Evolutionary conservation across 139 green algal species (phyloP), one percentile per base, ranked within the genome.

Genomic region (Chlamydomonas sp.): DNA sequence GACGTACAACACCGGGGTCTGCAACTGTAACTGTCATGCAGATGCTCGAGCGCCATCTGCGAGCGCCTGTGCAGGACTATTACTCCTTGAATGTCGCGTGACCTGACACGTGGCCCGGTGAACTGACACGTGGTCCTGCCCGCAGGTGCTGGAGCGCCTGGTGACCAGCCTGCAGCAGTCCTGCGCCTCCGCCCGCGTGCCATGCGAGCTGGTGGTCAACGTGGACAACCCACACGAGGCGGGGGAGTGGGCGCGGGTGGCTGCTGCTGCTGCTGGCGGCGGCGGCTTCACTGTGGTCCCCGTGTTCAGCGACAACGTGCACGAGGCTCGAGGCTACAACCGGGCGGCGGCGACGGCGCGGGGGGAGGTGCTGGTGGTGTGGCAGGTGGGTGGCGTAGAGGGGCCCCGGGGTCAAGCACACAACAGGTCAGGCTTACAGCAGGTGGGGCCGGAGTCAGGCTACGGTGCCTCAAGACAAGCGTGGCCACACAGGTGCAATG

Each of bases 321-420:
- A 91, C 61, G 88, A 91, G 67, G 18, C 77, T 2, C 77, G 88
- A 1, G 88, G 78, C 18, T 91, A 91, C 84, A 91, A 91, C 88
- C 78, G 88, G 18, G 83, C 86, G 8, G 83, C 88, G 6, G 18
- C n/a, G n/a, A 61, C 66, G 78, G 88, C 78, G 2, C 64, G 71
- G 6, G 88, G 88, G 0, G 15, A 62, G 16, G 76, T 85, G n/a
- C 67, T 91, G 68, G 60, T 91, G 2, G 57, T 88, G 0, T 81
- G 85, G 82, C 87, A 90, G 81, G 87, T 85, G 78, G n/a, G 63
- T 71, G 71, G n/a, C 73, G 61, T 8, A 9, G 10, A 0, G 64
- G 10, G 9, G 64, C 9, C 64, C 64, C 64, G 9, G 64, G 64
- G 10, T 9, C 9, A 69, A 16, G 64, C 10, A 12, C 64, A 12